Conservation (phyloP, 495 filamentous ascomycete species). For the Cairneyella variabilis region DNA sequence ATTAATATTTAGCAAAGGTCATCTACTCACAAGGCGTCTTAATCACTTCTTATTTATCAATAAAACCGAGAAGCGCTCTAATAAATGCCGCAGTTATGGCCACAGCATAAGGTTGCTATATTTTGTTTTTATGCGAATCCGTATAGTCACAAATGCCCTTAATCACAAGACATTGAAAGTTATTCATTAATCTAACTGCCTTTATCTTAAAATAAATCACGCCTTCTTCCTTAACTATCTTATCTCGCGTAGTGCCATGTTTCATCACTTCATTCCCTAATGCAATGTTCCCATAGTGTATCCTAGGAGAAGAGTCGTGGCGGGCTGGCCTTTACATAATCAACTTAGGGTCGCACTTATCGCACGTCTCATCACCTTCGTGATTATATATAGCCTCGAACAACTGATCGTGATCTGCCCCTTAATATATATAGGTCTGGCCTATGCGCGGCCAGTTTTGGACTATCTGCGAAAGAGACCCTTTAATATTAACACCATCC, state of each 20-base stretch:
- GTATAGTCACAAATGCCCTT: slow-evolving; percentile 39
- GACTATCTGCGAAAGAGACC: not conserved
- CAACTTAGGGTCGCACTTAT: slow-evolving; percentile 6
- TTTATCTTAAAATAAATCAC: slow-evolving; percentile 46
- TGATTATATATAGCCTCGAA: slow-evolving; percentile 32
- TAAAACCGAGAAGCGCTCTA: not conserved
- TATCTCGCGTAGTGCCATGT: slow-evolving; percentile 29
- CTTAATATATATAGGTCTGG: slow-evolving; percentile 20
- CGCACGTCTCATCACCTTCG: slow-evolving; percentile 15
- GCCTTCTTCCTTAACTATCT: slow-evolving; percentile 17
- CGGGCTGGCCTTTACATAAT: slow-evolving; percentile 1
- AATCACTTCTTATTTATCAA: slow-evolving; percentile 1
- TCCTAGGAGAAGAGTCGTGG: not conserved
- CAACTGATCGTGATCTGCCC: slow-evolving; percentile 26
- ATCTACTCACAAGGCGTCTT: slow-evolving; percentile 1
- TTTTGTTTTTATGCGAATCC: slow-evolving; percentile 36
- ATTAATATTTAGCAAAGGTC: not conserved
- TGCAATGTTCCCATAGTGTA: slow-evolving; percentile 38
- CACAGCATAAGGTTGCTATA: slow-evolving; percentile 35
- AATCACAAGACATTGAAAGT: slow-evolving; percentile 34
- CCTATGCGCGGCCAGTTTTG: slow-evolving; percentile 8
- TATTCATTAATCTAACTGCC: slow-evolving; percentile 33
- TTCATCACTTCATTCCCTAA: slow-evolving; percentile 40
- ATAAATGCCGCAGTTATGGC: slow-evolving; percentile 32
- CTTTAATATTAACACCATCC: slow-evolving; percentile 5